Percentiles rank a stretch among this genome's conserved stretches.
Evolutionary conservation across 176 grass and related monocot species (phyloP).

Genomic region (Saccharum officinarum): DNA sequence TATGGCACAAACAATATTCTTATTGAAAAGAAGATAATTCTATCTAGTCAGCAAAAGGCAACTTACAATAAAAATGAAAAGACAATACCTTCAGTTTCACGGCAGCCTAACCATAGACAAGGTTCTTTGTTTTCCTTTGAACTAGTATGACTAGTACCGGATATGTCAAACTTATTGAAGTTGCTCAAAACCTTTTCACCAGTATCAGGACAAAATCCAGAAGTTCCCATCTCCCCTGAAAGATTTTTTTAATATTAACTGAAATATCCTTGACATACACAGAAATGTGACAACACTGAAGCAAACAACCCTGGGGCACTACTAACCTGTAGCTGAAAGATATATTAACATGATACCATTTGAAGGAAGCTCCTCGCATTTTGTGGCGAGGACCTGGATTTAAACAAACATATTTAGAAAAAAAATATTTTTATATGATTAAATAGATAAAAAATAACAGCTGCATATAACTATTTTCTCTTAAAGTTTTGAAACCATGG

Average conservation of each 20-base stretch:
- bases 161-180: slow-evolving; percentile 69
- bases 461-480: not conserved
- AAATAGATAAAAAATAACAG: not conserved
- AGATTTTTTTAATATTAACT: slow-evolving; percentile 31
- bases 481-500: not conserved
- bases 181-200: slow-evolving; percentile 58
- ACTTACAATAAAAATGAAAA: slow-evolving; percentile 27
- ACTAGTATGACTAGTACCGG: slow-evolving; percentile 17
- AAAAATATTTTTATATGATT: not conserved
- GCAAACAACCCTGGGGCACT: slow-evolving; percentile 23
- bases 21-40: slow-evolving; percentile 13
- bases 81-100: slow-evolving; percentile 71
- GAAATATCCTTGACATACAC: not conserved
- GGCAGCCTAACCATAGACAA: slow-evolving; percentile 73
- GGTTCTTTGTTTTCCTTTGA: slow-evolving; percentile 40
- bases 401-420: not conserved
- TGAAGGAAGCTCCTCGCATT: slow-evolving; percentile 83
- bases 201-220: slow-evolving; percentile 52
- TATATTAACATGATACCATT: slow-evolving; percentile 90
- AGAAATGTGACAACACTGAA: slow-evolving; percentile 7
- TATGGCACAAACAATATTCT: slow-evolving; percentile 42
- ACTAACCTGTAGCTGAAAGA: slow-evolving; percentile 86
- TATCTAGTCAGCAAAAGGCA: slow-evolving; percentile 14
- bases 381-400: slow-evolving; percentile 82
- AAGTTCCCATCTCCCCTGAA: slow-evolving; percentile 54